These are phyloP conservation scores for Calonectria henricotiae DNA, from an alignment of 2,329 filamentous ascomycete genomes.

Conservation along the genomic window DNA sequence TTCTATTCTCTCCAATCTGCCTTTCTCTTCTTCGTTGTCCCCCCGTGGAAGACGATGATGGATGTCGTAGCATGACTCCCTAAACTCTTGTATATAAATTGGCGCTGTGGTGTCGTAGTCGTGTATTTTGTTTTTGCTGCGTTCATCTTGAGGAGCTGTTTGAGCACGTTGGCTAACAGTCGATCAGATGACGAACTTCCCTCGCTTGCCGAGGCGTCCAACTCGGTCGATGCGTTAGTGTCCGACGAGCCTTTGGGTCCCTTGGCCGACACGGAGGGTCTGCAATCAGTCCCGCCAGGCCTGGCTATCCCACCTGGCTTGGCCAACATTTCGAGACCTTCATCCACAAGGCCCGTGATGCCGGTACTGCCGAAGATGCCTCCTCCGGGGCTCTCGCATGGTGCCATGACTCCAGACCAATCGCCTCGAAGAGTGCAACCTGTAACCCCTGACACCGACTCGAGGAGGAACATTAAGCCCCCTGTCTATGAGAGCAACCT, in stretches of 20 bases:
- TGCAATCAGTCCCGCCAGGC: slow-evolving; percentile 55
- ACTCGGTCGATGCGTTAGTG: slow-evolving; percentile 79
- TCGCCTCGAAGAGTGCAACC: slow-evolving; percentile 51
- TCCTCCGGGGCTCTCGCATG: slow-evolving; percentile 50
- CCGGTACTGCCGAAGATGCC: slow-evolving; percentile 51
- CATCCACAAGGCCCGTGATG: slow-evolving; percentile 48
- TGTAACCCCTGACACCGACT: slow-evolving; percentile 52
- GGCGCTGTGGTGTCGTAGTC: slow-evolving; percentile 53
- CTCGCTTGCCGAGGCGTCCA: slow-evolving; percentile 74
- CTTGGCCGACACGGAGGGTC: slow-evolving; percentile 38
- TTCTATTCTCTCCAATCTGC: slow-evolving; percentile 58
- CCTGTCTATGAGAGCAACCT: slow-evolving; percentile 65
- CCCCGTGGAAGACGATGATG: slow-evolving; percentile 75
- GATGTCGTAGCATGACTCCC: slow-evolving; percentile 69
- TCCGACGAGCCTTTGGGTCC: slow-evolving; percentile 67
- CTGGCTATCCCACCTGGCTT: slow-evolving; percentile 49
- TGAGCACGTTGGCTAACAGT: slow-evolving; percentile 61
- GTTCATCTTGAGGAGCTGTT: slow-evolving; percentile 43
- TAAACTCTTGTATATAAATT: slow-evolving; percentile 63
- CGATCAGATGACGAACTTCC: slow-evolving; percentile 75
- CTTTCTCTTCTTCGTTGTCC: slow-evolving; percentile 56
- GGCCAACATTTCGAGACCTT: slow-evolving; percentile 44
- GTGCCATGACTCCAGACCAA: slow-evolving; percentile 56
- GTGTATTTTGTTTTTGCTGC: slow-evolving; percentile 48
- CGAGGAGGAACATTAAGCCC: slow-evolving; percentile 64